phyloP scores from a whole-genome alignment of 768 basidiomycete species.

The Amanita jacksonii region DNA sequence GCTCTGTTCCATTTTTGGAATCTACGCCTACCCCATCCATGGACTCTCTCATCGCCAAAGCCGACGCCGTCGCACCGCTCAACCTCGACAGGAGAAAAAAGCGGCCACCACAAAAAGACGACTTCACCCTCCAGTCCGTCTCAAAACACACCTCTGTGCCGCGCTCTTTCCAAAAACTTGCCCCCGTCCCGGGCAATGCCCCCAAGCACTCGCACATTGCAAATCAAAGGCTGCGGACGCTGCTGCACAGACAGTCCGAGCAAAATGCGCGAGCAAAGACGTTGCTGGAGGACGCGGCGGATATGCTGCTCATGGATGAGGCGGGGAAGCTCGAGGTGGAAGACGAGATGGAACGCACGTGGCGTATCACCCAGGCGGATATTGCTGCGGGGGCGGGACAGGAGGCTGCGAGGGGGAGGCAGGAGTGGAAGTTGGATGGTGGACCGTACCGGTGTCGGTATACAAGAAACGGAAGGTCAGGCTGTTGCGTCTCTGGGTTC shows the following conservation, averaged over 20 bases:
- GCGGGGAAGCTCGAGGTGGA: conserved; percentile 69
- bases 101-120: conserved; percentile 28
- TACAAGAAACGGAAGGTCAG: conserved; percentile 84
- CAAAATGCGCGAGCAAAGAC: conserved; percentile 54
- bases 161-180: conserved; percentile 51
- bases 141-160: conserved; percentile 52
- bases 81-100: conserved; percentile 6
- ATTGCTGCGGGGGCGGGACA: conserved; percentile 54
- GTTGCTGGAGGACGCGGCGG: conserved; percentile 56
- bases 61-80: conserved; percentile 44
- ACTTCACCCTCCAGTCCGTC: conserved; percentile 51
- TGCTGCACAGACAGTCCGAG: conserved; percentile 51
- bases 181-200: conserved; percentile 34
- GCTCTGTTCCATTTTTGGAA: too few relatives aligned
- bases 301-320: conserved; percentile 55
- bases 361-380: conserved; percentile 79
- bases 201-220: conserved; percentile 51
- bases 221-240: conserved; percentile 67
- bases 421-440: conserved; percentile 74
- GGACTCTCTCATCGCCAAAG: conserved; percentile 69
- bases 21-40: conserved; percentile 30
- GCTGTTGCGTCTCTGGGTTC: conserved; percentile 14
- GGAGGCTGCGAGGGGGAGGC: conserved; percentile 69
- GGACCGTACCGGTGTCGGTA: conserved; percentile 82
- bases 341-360: conserved; percentile 78